A percentile compares a stretch with the other conserved stretches of the same genome.
Evolutionary conservation across 2,329 filamentous ascomycete genomes (phyloP).

Genomic region (Paraconiothyrium sp.): DNA sequence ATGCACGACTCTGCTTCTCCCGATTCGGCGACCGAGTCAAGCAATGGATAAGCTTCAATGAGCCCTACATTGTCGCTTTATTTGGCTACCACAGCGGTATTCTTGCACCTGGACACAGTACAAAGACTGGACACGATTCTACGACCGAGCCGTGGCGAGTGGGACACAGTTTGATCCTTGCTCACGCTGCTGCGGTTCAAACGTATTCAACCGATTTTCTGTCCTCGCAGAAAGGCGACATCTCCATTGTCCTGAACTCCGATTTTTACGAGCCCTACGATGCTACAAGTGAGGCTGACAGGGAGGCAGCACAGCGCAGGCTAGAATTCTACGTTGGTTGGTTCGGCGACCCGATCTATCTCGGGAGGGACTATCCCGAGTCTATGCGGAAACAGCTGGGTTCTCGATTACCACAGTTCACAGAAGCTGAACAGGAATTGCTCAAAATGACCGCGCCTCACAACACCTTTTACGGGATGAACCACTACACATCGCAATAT

Average conservation of each 20-base stretch:
- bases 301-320: conserved; percentile 46
- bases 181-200: conserved; percentile 54
- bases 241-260: conserved; percentile 13
- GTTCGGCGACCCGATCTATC: conserved; percentile 48
- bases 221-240: conserved; percentile 40
- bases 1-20: conserved; percentile 49
- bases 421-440: conserved; percentile 51
- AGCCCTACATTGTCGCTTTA: conserved; percentile 66
- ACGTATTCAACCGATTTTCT: conserved; percentile 9
- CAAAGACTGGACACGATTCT: conserved; percentile 15
- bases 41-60: conserved; percentile 54
- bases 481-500: conserved; percentile 55
- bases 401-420: conserved; percentile 51
- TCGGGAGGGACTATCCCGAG: conserved; percentile 51
- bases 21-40: conserved; percentile 52
- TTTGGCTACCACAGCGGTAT: conserved; percentile 30
- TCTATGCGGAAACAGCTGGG: conserved; percentile 51
- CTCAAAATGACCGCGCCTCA: conserved; percentile 30
- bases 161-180: conserved; percentile 53
- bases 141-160: conserved; percentile 18
- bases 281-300: conserved; percentile 18
- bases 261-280: conserved; percentile 53
- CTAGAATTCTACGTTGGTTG: conserved; percentile 57
- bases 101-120: conserved; percentile 26
- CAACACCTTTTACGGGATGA: conserved; percentile 53